Conservation (phyloP, 768 basidiomycete genomes). For the Russula dissimulans region DNA sequence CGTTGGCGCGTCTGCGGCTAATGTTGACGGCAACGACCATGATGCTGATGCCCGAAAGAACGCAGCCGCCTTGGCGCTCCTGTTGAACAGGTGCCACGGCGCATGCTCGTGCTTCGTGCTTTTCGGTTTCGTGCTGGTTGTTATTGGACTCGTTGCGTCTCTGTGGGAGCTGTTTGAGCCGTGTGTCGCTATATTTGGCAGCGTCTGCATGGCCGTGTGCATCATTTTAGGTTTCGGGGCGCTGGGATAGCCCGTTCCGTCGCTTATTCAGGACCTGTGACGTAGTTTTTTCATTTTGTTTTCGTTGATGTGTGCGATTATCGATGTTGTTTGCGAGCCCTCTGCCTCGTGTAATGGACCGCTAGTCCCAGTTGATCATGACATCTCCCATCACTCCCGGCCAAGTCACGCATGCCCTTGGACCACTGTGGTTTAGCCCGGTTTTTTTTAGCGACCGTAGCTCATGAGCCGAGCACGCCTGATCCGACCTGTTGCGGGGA, state of each 20-base stretch:
- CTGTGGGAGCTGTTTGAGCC: constrained; percentile 3
- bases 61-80: background rate
- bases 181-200: constrained; percentile 7
- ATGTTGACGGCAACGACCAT: background rate
- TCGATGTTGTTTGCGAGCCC: background rate
- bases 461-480: constrained; percentile 13
- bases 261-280: too few species aligned
- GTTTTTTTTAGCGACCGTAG: background rate
- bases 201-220: constrained; percentile 6
- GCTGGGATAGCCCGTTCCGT: background rate
- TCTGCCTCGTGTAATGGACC: constrained; percentile 1
- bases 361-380: background rate
- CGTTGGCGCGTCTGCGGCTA: background rate
- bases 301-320: background rate
- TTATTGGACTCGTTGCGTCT: constrained; percentile 1
- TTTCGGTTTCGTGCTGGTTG: constrained; percentile 1
- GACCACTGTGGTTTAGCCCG: background rate
- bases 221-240: constrained; percentile 6
- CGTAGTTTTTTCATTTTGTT: too few species aligned
- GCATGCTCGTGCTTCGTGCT: constrained; percentile 5
- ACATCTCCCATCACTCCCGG: background rate
- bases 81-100: constrained; percentile 4
- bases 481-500: constrained; percentile 4
- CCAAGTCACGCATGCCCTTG: background rate
- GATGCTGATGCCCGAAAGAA: background rate